Evolutionary conservation across 768 basidiomycete genomes (phyloP), one percentile per base, ranked within the genome.

Genomic region (Bullera alba): DNA sequence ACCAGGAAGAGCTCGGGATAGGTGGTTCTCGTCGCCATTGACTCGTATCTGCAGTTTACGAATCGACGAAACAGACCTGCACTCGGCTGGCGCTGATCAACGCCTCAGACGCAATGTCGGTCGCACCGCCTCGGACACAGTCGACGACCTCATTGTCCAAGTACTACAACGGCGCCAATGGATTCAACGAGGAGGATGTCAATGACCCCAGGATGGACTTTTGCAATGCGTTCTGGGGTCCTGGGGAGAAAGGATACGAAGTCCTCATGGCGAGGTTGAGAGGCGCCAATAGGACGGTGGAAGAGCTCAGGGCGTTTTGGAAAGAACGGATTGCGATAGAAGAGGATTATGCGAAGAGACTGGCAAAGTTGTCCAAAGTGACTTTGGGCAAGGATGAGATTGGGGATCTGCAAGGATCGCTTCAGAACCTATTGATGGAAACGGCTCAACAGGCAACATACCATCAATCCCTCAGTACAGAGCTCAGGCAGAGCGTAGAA

Each of bases 211-310:
- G 60, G 35, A 73, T 83, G 63, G 89, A 95, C 75, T 96, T 91
- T 74, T 97, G 92, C 73, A 99, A 97, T 74, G 81, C 89, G 2
- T 97, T 97, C 76, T 97, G 95, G 95, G 89, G 89, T 39, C 60
- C 79, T 17, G 80, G 78, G 25, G 90, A 95, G 76, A 84, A 79
- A 32, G 91, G 91, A 15, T 89, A 87, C 55, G 88, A 93, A 63
- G 88, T 92, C 38, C 77, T 96, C 27, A 86, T 88, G 69, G 84
- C 89, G 27, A 80, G 89, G 54, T 54, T 93, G 83, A 79, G 89
- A 7, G 88, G 87, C 17, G 87, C 86, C 14, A 72, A 79, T 16
- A 79, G 87, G 70, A 91, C 90, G 1, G 81, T 86, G 76, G 93
- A 97, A 42, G 95, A 97, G 56, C 69, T 96, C 42, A 80, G 79